These are phyloP conservation scores for Medicago truncatula DNA, from an alignment of 306 rosid species.

Conservation along the genomic window MtrunA17r5.0-ANR NC_053044.1:45725001-45725500, in stretches of 20 bases:
- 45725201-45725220: slow-evolving; percentile 35
- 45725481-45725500: not conserved
- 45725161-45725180: slow-evolving; percentile 96
- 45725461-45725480: slow-evolving; percentile 22
- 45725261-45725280: slow-evolving; percentile 62
- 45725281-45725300: slow-evolving; percentile 17
- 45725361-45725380: slow-evolving; percentile 93
- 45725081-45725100: slow-evolving; percentile 21
- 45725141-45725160: slow-evolving; percentile 97
- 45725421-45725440: slow-evolving; percentile 39
- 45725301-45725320: slow-evolving; percentile 34
- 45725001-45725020: slow-evolving; percentile 21
- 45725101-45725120: slow-evolving; percentile 58
- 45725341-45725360: slow-evolving; percentile 19
- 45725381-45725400: slow-evolving; percentile 84
- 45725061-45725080: slow-evolving; percentile 11
- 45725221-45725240: slow-evolving; percentile 29
- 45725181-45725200: slow-evolving; percentile 70
- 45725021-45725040: slow-evolving; percentile 25
- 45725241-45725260: slow-evolving; percentile 43
- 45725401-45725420: slow-evolving; percentile 97
- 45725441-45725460: slow-evolving; percentile 22
- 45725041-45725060: not conserved
- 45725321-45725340: slow-evolving; percentile 23
- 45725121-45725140: slow-evolving; percentile 85